Evolutionary conservation across 495 filamentous ascomycete genomes (phyloP).

Genomic region (Extremus antarcticus): DNA sequence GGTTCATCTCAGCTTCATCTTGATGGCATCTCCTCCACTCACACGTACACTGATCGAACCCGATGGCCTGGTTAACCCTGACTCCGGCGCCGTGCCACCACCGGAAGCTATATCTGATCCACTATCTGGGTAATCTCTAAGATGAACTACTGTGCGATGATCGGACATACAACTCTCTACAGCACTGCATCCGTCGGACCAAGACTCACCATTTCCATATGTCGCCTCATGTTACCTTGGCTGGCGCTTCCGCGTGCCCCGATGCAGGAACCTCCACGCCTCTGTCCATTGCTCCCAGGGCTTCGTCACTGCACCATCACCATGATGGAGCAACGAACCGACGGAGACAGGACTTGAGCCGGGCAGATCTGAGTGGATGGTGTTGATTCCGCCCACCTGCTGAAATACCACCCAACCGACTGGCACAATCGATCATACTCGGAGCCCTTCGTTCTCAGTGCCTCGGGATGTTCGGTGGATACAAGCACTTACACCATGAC

Average conservation of each 20-base stretch:
- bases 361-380: neutral
- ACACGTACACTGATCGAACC: too few relatives aligned
- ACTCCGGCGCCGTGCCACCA: neutral
- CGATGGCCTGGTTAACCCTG: neutral
- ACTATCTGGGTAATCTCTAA: too few relatives aligned
- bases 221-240: neutral
- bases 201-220: neutral
- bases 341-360: neutral
- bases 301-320: neutral
- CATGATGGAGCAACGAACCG: neutral
- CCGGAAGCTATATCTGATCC: too few relatives aligned
- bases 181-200: neutral
- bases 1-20: neutral
- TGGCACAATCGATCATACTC: too few relatives aligned
- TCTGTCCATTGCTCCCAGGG: neutral
- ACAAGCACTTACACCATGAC: too few relatives aligned
- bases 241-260: neutral
- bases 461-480: too few relatives aligned
- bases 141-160: too few relatives aligned
- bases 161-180: too few relatives aligned
- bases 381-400: too few relatives aligned
- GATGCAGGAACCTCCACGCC: neutral
- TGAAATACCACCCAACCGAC: too few relatives aligned
- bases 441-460: too few relatives aligned
- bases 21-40: too few relatives aligned